Base-by-base conservation (phyloP, 2,329 filamentous ascomycete species). In the Monosporascus sp. region DNA sequence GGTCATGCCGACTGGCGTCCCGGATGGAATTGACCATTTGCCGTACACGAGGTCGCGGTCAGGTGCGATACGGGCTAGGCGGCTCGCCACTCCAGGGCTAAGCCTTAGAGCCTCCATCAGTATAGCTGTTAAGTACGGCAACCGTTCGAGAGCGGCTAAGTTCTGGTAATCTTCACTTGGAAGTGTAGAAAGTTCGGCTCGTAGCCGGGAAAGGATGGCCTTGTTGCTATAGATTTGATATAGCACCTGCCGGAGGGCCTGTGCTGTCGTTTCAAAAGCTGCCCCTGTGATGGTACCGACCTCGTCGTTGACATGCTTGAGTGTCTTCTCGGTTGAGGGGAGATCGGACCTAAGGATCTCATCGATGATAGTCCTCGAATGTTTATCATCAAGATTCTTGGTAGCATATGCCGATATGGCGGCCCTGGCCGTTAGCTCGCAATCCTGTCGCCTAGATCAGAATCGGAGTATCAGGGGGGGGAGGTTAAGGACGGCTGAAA, bases 1-100 rank as follows among this genome's bases (percentile, higher is more conserved):
- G 24, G 41, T 48, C 53, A 55, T 53, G 14, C 53, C 52, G 4
- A 51, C 52, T 6, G 52, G 53, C 2, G 48, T 37, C 6, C 51
- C 28, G 9, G 28, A 31, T 45, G 53, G 51, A 8, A 55, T 53
- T 15, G 22, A 28, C 51, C 47, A 48, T 1, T 50, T 14, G 7
- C 18, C 18, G 20, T 51, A 53, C 3, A 51, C 35, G 18, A 55
- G 47, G 31, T 55, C 48, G 24, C 22, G 49, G n/a, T 53, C 37
- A 7, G 53, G 37, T 15, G 48, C 17, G 8, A 53, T 24, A 3
- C 53, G 53, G 22, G 51, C 50, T 17, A 52, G 37, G 7, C 53
- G 46, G 41, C 26, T 50, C 3, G 50, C 51, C 11, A 28, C 35
- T 5, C 41, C 50, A 22, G 50, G 50, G 7, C 50, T 48, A 9